Percentiles rank a stretch among this genome's conserved stretches.
Conservation (phyloP, 805 yeast species). For the Saccharomycopsis microspora region DNA sequence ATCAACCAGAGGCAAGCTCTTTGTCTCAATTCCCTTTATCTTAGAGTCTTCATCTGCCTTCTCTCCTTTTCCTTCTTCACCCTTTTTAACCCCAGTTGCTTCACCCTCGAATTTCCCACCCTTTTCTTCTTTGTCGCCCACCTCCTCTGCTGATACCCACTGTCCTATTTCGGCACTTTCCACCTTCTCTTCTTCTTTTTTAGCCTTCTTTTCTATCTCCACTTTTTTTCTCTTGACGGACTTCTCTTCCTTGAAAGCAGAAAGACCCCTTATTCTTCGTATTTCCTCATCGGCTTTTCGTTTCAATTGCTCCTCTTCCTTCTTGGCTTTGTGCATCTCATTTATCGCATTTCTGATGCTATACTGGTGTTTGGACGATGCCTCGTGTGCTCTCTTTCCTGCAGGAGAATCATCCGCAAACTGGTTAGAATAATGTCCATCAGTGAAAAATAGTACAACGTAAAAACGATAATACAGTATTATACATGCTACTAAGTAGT, state of each 20-base stretch:
- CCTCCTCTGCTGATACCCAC: not conserved
- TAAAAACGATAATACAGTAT: not conserved
- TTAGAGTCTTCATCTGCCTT: not conserved
- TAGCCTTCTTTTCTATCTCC: not conserved
- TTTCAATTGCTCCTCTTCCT: not conserved
- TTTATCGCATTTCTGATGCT: not conserved
- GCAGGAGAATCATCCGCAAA: conserved; percentile 4
- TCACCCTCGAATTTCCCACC: not conserved
- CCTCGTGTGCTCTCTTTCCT: conserved; percentile 5
- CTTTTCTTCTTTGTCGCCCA: not conserved
- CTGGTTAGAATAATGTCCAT: not conserved
- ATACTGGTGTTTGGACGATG: conserved; percentile 1
- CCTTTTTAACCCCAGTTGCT: not conserved
- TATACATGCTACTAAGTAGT: too few species aligned
- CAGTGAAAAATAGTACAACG: not conserved
- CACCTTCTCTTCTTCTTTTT: not conserved
- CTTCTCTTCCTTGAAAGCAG: not conserved
- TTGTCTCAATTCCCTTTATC: not conserved
- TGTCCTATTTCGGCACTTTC: not conserved
- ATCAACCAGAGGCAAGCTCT: not conserved
- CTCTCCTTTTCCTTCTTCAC: not conserved
- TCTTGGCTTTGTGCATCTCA: not conserved
- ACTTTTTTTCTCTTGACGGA: not conserved
- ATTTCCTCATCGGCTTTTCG: conserved; percentile 1
- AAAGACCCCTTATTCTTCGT: not conserved